Conservation (phyloP, 2,329 filamentous ascomycete species). For the Trichophyton verrucosum region DNA sequence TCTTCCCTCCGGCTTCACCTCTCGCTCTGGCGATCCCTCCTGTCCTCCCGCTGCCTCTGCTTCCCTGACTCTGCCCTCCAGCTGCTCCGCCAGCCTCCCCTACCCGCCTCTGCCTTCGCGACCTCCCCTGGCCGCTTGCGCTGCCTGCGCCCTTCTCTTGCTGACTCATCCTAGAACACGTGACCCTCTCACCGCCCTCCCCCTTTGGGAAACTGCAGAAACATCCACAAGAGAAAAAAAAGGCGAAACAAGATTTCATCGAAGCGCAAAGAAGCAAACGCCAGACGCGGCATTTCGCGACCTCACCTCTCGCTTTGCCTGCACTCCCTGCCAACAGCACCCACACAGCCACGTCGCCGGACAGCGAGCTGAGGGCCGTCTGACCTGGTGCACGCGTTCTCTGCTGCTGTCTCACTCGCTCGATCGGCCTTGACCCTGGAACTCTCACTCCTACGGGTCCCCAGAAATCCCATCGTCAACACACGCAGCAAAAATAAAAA, state of each 20-base stretch:
- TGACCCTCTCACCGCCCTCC: background rate
- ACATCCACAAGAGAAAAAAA: constrained; percentile 1
- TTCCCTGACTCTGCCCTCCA: no score
- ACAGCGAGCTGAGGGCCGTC: no score
- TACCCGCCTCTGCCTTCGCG: background rate
- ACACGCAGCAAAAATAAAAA: no score
- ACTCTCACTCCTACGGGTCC: background rate
- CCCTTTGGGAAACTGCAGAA: constrained; percentile 1
- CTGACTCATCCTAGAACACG: background rate
- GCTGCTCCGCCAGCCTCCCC: background rate
- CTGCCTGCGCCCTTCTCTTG: background rate
- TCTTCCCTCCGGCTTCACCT: no score
- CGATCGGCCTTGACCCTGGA: background rate
- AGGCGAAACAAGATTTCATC: background rate
- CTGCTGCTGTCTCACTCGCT: background rate
- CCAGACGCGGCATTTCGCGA: background rate
- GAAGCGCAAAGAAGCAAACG: background rate
- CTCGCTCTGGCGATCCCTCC: no score
- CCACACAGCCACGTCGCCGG: background rate
- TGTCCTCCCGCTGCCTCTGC: no score
- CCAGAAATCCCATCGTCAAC: background rate
- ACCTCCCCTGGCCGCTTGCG: background rate
- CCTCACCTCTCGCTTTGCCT: background rate
- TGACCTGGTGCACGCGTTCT: no score
- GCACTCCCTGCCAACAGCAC: background rate